phyloP scores from a whole-genome alignment of 306 rosid genomes.

The Ormosia emarginata region DNA sequence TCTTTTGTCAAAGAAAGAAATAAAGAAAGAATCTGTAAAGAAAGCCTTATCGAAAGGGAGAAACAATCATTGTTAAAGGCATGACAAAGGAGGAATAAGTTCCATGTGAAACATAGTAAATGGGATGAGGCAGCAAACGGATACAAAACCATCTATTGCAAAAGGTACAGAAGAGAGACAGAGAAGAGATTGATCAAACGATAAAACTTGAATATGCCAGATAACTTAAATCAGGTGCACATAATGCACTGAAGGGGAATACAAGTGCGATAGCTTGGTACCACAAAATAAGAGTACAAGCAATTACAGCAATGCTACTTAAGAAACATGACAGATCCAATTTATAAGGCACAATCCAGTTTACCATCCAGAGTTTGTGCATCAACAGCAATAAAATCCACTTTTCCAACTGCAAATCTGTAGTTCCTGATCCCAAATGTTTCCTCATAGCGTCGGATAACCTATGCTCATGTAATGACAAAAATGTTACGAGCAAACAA shows the following conservation, averaged over 20 bases:
- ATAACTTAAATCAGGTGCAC: not conserved
- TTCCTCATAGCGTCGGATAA: slow-evolving; percentile 59
- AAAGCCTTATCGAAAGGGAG: not conserved
- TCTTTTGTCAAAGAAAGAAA: not conserved
- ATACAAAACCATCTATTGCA: not conserved
- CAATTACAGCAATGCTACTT: not conserved
- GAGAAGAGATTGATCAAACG: not conserved
- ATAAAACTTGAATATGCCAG: not conserved
- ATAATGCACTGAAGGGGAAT: not conserved
- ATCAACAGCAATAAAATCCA: slow-evolving; percentile 74
- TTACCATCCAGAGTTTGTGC: slow-evolving; percentile 78
- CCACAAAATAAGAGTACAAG: not conserved
- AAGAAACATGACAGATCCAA: slow-evolving; percentile 12
- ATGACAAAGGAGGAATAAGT: not conserved
- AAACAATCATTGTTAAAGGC: not conserved
- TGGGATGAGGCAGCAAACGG: not conserved
- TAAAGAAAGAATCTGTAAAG: not conserved
- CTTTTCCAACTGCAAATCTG: slow-evolving; percentile 57
- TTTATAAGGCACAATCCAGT: not conserved
- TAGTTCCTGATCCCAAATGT: slow-evolving; percentile 63
- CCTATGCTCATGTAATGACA: slow-evolving; percentile 34
- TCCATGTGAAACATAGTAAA: not conserved
- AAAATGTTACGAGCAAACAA: slow-evolving; percentile 11
- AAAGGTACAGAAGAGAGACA: not conserved
- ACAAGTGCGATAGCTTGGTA: not conserved